Evolutionary conservation across 2,329 filamentous ascomycete genomes (phyloP), one percentile per base, ranked within the genome.

Genomic region (Tolypocladium nubicola): DNA sequence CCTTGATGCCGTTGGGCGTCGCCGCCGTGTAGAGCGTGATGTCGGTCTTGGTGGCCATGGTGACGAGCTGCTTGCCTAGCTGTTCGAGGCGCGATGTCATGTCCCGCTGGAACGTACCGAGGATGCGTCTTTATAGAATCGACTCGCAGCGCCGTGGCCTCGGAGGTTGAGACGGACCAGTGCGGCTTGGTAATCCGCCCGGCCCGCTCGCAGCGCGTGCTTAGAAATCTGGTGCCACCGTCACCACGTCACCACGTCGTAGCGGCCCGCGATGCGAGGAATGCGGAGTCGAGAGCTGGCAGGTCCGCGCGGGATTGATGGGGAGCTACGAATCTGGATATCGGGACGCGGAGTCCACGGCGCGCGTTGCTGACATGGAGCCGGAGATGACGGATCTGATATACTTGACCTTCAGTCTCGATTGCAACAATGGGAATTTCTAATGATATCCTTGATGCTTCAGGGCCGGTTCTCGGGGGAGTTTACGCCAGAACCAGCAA

Each of bases 1-100:
- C 83, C 72, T 96, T 96, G 79, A 94, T 88, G 61, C 91, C 90
- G 73, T 96, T 96, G 52, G 92, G 90, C 55, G 92, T 96, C 67
- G 85, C 81, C 14, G 82, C 79, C 14, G 90, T 96, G 76, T 94
- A 95, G 37, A 96, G 82, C 49, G 85, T 87, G 65, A 96, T 90
- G 64, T 88, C 78, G 7, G 87, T 71, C 61, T 69, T 66, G 21
- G 64, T 71, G 43, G 56, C 40, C 56, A 57, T 57, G 38, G 40
- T 57, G 40, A 33, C 8, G 50, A 52, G 33, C 3, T 52, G 50
- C 33, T 52, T 52, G 33, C 50, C 50, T 52, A 21, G 50, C 10
- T 49, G 45, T 19, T 33, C 23, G 45, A 49, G 26, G 8, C 45
- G 45, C 7, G 4, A 49, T 49, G 45, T 49, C 45, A 49, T 33